Base-by-base conservation (phyloP, 1,139 yeast species). In the Protomyces gravidus region DNA sequence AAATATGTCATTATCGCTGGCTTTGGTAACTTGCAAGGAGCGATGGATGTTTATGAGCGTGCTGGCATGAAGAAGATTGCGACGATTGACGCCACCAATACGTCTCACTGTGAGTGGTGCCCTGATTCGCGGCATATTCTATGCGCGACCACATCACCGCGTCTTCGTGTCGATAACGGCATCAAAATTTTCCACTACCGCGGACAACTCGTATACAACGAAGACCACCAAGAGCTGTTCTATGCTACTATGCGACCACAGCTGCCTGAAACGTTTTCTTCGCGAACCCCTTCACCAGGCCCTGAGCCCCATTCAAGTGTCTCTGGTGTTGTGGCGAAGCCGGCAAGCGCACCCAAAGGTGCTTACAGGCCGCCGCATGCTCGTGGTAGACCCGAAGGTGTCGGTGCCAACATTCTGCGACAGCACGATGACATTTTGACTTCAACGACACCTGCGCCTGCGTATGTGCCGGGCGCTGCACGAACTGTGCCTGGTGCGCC, bases 301-400 rank as follows among this genome's bases (percentile, higher is more conserved):
- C 86, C 89, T 23, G 78, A 75, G 60, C 82, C 92, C 6, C 94
- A 90, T 69, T 74, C 75, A 60, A 82, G 89, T 53, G 75, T 74
- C 25, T 67, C 74, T 7, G 73, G 73, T 27, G 73, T 75, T 60
- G 75, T 76, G 32, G 75, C 79, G 9, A 84, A 83, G 68, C 84
- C 87, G 48, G 79, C 81, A 36, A 45, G 51, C 15, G 51, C 58
- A n/a, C 58, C 58, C 3, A 53, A 46, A 15, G 96, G 96, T 61
- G 97, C 97, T 30, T 90, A 90, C 73, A 82, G 95, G 72, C 97
- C 97, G 32, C 97, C 97, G 6, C 96, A 89, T 72, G 96, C 96
- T 7, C 81, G 96, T 74, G 78, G 80, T 5, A 30, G 58, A 32
- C 58, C 58, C 5, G 58, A 53, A 17, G 58, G 25, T 11, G 47